These are phyloP conservation scores for Peribolospora kevripleyi DNA, from an alignment of 768 basidiomycete genomes.

Conservation along the genomic window DNA sequence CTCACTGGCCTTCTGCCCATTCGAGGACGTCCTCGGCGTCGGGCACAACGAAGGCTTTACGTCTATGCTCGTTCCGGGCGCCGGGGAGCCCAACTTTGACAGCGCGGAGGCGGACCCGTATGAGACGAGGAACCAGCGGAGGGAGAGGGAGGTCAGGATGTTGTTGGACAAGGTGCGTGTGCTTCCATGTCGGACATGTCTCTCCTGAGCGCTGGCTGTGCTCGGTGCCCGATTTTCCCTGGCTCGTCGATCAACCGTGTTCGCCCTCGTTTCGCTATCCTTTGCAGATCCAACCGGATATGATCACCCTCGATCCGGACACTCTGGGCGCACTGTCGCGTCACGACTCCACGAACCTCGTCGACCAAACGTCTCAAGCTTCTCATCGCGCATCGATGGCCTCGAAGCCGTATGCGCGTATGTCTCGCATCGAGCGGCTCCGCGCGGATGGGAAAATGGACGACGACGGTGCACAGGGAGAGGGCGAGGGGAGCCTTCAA, in stretches of 20 bases:
- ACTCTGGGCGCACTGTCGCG: constrained; percentile 43
- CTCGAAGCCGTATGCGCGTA: constrained; percentile 40
- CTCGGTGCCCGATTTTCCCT: not conserved
- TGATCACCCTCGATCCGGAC: constrained; percentile 43
- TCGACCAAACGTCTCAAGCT: constrained; percentile 27
- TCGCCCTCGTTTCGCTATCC: not conserved
- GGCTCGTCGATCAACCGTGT: not conserved
- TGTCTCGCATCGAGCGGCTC: constrained; percentile 53
- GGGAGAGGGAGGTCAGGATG: constrained; percentile 72
- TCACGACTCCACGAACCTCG: constrained; percentile 25
- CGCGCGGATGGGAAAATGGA: constrained; percentile 17
- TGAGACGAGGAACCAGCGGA: constrained; percentile 52
- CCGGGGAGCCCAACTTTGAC: constrained; percentile 88
- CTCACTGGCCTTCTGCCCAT: constrained; percentile 62
- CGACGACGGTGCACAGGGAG: constrained; percentile 16
- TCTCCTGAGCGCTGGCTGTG: not conserved
- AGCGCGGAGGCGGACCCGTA: constrained; percentile 82
- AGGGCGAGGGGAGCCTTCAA: constrained; percentile 19
- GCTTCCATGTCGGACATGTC: not conserved
- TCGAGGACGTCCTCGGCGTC: constrained; percentile 58
- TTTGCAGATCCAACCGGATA: constrained; percentile 59
- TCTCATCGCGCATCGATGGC: constrained; percentile 12
- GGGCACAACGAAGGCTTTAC: constrained; percentile 55
- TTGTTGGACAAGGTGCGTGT: constrained; percentile 58
- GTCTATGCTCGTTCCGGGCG: constrained; percentile 66